Evolutionary conservation across 768 basidiomycete genomes (phyloP), one percentile per base, ranked within the genome.

Genomic region (Pleurotus tuoliensis): DNA sequence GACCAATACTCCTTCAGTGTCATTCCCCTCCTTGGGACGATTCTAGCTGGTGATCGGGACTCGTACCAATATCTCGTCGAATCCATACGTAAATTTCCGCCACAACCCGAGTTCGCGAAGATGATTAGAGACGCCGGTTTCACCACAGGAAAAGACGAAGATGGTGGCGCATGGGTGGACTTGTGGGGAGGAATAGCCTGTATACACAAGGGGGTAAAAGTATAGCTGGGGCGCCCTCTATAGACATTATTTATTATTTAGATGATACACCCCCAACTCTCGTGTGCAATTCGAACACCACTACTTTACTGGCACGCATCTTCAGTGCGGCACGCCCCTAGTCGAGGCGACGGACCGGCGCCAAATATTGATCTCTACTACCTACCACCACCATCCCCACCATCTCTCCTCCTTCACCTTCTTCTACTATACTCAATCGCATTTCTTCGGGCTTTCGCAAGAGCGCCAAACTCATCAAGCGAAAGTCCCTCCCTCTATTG

Each of bases 21-120:
- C 58, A 97, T 99, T 66, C 97, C 97, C 2, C 76, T 96, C 16
- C 73, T 99, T 46, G 97, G 97, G n/a, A 96, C 94, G 16, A 91
- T 99, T 62, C 76, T 99, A n/a, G 92, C 94, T 8, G 90, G 91
- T 0, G 96, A 99, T 71, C 82, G 96, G 18, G 88, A 84, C 18
- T 96, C 94, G 5, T 99, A 99, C 70, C 94, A 98, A 69, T 98
- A 99, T 69, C 82, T 99, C 44, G 93, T 98, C 43, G 97, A 99
- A 71, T 97, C 94, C 9, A 98, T 99, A 64, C 88, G 94, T 41
- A 85, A 83, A 63, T 98, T 98, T 77, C 95, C 95, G 24, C 78
- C 83, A 9, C 95, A 97, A 69, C 75, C 82, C 6, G 87, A 90
- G 56, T 98, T 98, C 72, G 87, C 94, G 5, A 73, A 82, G 62